Evolutionary conservation across 768 basidiomycete genomes (phyloP), one percentile per base, ranked within the genome.

Genomic region (Hericium alpestre): DNA sequence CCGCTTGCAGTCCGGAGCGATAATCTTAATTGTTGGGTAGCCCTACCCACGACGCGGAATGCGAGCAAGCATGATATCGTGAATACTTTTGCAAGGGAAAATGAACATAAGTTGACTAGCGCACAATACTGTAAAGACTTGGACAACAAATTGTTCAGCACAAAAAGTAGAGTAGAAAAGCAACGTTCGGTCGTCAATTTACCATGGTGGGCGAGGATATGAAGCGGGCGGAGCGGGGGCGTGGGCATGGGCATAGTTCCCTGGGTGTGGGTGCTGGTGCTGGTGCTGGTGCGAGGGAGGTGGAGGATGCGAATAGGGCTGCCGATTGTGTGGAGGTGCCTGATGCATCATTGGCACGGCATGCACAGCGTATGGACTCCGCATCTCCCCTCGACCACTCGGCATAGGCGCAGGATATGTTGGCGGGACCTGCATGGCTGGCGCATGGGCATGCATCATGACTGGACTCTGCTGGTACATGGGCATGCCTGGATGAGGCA

Each of bases 391-490:
- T 54, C 82, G 77, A 18, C 74, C 75, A 25, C 57, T 59, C 6
- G 63, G 65, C 55, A 51, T 57, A n/a, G 56, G 2, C 32, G 56
- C 53, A 9, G 66, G 48, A 54, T 76, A 76, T 1, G 71, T 65
- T 20, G 70, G 72, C 38, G 55, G 61, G 55, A 71, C 69, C 67
- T 46, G 66, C 58, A 40, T 63, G 50, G 53, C 75, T 37, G 73
- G 74, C 6, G 74, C 65, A 32, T 32, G 32, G 32, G 32, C 32
- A 52, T 73, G 86, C 74, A 90, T 79, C 67, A 90, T 67, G 16
- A 83, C 81, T 11, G 87, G 87, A 65, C 86, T 88, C 39, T 77
- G 71, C 5, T 74, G 76, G 67, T 87, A 89, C 79, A 88, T 82
- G 15, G 75, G 66, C 7, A 63, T 65, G 40, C 65, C 70, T 47